phyloP scores from a whole-genome alignment of 2,329 filamentous ascomycete species.

The Fusarium staphyleae region DNA sequence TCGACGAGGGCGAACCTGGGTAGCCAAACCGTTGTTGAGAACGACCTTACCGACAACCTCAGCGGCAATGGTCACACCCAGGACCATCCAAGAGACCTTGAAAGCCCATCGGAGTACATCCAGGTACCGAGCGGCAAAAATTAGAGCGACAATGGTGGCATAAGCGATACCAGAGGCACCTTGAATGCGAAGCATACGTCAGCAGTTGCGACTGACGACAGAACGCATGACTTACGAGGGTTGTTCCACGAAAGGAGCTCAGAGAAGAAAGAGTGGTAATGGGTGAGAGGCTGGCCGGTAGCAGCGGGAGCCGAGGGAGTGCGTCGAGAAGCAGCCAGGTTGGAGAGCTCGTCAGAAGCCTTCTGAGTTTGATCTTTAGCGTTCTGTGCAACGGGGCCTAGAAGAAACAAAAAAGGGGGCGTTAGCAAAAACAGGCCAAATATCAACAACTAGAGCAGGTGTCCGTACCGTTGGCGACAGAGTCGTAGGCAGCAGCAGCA shows the following conservation, averaged over 20 bases:
- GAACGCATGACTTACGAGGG: constrained; percentile 59
- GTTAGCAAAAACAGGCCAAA: constrained; percentile 24
- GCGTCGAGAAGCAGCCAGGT: constrained; percentile 63
- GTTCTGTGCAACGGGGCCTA: constrained; percentile 66
- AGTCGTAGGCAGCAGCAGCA: constrained; percentile 57
- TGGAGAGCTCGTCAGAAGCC: constrained; percentile 63
- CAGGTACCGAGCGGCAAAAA: constrained; percentile 70
- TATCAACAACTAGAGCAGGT: constrained; percentile 29
- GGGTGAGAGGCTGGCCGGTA: constrained; percentile 69
- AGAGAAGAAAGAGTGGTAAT: constrained; percentile 75
- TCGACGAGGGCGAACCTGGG: constrained; percentile 70
- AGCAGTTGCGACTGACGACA: constrained; percentile 22
- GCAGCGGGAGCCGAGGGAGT: constrained; percentile 61
- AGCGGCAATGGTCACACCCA: constrained; percentile 66
- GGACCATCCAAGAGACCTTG: constrained; percentile 69
- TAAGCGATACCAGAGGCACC: constrained; percentile 72
- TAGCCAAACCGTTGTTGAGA: constrained; percentile 67
- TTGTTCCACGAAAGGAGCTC: constrained; percentile 75
- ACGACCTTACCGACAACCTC: constrained; percentile 68
- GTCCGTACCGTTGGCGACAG: constrained; percentile 54
- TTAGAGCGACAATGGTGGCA: constrained; percentile 61
- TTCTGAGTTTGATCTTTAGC: constrained; percentile 64
- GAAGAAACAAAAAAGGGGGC: neutral
- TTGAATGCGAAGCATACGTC: constrained; percentile 40
- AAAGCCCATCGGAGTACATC: constrained; percentile 70